Base-by-base conservation (phyloP, 1,284 basidiomycete species). In the Leccinum angustisporum region DNA sequence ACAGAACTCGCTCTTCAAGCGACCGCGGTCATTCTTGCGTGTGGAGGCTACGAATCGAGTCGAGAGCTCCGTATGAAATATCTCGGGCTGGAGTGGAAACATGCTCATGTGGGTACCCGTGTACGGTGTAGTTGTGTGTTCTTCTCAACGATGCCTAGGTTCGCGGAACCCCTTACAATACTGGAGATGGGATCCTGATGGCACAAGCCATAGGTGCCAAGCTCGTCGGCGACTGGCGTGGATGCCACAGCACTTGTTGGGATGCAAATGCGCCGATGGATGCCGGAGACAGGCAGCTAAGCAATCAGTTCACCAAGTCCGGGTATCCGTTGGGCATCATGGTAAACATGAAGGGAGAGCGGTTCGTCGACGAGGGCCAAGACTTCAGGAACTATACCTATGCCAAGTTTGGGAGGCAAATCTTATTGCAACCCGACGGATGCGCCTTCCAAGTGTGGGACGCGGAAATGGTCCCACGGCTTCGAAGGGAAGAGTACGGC, bases 371-470 rank as follows among this genome's bases (percentile, higher is more conserved):
- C 65, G 87, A 90, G 71, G 87, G 87, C 51, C 81, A 82, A 64
- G 87, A 90, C 73, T 87, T 84, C 69, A 80, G 87, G 54, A 89
- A 87, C 70, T 88, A 85, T 66, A 90, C 87, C 2, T 90, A 90
- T 65, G 86, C 87, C 16, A 84, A 83, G 70, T 88, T 86, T 65
- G 87, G 86, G 4, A 78, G 77, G 46, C 82, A 80, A 54, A 85
- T 88, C 57, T 76, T 88, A 55, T 63, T 71, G 18, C 86, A 90
- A 68, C 84, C 83, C 1, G 81, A 78, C 16, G 82, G 84, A 5
- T 79, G 75, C 63, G 87, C 81, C 7, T 89, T 87, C 68, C 88
- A 90, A 67, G 72, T 89, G 8, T 89, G 80, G 80, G 86, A 87
- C 66, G 73, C 76, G 21, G 77, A 81, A 63, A 77, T 77, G 18